Base-by-base conservation (phyloP, 2,329 filamentous ascomycete genomes). In the Gliomastix tumulicola region DNA sequence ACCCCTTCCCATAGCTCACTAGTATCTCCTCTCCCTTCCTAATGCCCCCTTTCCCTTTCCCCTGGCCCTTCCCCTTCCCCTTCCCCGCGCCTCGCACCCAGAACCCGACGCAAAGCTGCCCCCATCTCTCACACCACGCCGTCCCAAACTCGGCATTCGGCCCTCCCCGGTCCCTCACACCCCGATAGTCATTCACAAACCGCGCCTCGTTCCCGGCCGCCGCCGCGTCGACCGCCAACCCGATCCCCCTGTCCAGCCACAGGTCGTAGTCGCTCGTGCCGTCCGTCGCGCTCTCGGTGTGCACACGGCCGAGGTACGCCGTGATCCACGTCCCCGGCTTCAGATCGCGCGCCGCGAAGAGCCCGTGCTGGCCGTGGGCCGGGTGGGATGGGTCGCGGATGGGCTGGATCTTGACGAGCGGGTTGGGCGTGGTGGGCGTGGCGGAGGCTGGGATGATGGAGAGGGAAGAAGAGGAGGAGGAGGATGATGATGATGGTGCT, bases 1-100 rank as follows among this genome's bases (percentile, higher is more conserved):
- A 82, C 1, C 79, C 79, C 53, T 78, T 82, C 6, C 78, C 79
- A 48, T 83, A 82, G 44, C 74, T 81, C 11, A 83, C 74, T 35
- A 82, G 50, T 36, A 83, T 74, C 63, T 83, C 79, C 41, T 79
- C 68, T 3, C 78, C 77, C 56, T 73, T 78, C 34, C 51, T 66
- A 20, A 81, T 69, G 2, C 68, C 58, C 38, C 45, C 43, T 41
- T 49, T 53, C n/a, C n/a, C n/a, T n/a, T n/a, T n/a, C n/a, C n/a
- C n/a, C n/a, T n/a, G n/a, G n/a, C n/a, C n/a, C 41, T 51, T 56
- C 21, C 51, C 53, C 37, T 42, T 48, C 31, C 51, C 51, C 31
- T 45, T 46, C 31, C 11, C 27, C 32, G 8, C 17, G 16, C 45
- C 50, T 22, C 77, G 47, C 11, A 77, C 76, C 60, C 71, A 79